Base-by-base conservation (phyloP, 306 rosid species). In the Betula pendula region DNA sequence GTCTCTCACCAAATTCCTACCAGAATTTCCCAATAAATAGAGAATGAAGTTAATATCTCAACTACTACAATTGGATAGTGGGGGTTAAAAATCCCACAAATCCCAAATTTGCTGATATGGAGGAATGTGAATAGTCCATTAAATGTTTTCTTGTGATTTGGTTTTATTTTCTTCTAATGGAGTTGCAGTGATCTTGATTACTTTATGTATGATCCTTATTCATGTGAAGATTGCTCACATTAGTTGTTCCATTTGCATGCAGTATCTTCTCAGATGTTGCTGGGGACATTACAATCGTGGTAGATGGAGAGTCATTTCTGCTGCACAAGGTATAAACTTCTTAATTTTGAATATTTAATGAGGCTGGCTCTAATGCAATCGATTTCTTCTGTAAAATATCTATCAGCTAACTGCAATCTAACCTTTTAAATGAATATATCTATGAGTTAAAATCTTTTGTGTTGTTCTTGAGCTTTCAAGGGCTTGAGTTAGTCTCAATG, bases 201-300 rank as follows among this genome's bases (percentile, higher is more conserved):
- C 42, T 31, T 62, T 62, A 35, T 0, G 49, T 49, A 68, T 50
- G 70, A 25, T 4, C 52, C 44, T 48, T 62, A n/a, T 24, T 81
- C 79, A 70, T 71, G 22, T 72, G 73, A 27, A 60, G 38, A n/a
- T 43, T 42, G 44, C 17, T 77, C 47, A 66, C 49, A 12, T 50
- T 48, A 24, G 24, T 22, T 62, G 63, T 55, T 53, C 47, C 73
- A 42, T 66, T 69, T 80, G 51, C 7, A 10, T 31, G 79, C 78
- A 93, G 98, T 50, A 91, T 93, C 78, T 93, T 93, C 84, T 89
- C 97, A 60, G 98, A 91, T 83, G 96, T 93, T 73, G 95, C 98
- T 48, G 97, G 95, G 45, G 98, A 93, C 83, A 88, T 93, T 50
- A 93, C 93, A 71, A 84, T 93, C 40, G 85, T 86, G 0, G 91